These are phyloP conservation scores for Cyclotella cryptica DNA, from an alignment of 108 stramenopile species.

Conservation along the genomic window DNA sequence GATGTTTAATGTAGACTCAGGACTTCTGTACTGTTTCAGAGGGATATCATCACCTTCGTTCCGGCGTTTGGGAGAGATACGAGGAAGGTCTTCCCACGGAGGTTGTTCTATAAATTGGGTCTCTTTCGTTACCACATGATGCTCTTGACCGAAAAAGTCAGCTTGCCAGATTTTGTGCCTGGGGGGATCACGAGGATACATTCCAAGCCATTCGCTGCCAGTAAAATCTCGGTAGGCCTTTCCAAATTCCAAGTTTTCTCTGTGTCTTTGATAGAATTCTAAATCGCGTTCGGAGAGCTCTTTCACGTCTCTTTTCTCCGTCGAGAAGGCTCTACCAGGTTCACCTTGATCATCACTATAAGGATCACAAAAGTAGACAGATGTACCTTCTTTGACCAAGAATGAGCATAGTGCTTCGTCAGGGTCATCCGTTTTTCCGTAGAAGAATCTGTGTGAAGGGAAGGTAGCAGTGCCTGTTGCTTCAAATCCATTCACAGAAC, in stretches of 20 bases:
- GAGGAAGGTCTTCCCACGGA: constrained; percentile 44
- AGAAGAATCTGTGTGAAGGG: constrained; percentile 63
- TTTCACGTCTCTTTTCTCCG: constrained; percentile 36
- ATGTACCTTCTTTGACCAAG: constrained; percentile 21
- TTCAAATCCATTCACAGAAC: constrained; percentile 51
- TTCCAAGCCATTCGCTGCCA: constrained; percentile 38
- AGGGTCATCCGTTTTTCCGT: constrained; percentile 23
- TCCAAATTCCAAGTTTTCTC: constrained; percentile 52
- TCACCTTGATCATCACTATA: constrained; percentile 56
- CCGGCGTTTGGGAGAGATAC: constrained; percentile 19
- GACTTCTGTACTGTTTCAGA: constrained; percentile 65
- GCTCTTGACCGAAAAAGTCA: constrained; percentile 83
- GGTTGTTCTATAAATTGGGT: constrained; percentile 73
- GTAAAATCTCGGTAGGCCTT: constrained; percentile 69
- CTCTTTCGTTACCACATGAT: constrained; percentile 76
- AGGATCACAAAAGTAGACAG: constrained; percentile 73
- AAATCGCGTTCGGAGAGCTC: not conserved
- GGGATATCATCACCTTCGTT: constrained; percentile 51
- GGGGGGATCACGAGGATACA: constrained; percentile 56
- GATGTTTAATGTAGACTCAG: constrained; percentile 69
- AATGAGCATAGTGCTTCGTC: constrained; percentile 35
- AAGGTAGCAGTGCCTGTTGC: constrained; percentile 65
- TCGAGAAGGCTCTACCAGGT: constrained; percentile 40
- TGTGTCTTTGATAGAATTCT: constrained; percentile 47
- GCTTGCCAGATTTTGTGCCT: constrained; percentile 76